Base-by-base conservation (phyloP, 768 basidiomycete species). In the Russula foetens region DNA sequence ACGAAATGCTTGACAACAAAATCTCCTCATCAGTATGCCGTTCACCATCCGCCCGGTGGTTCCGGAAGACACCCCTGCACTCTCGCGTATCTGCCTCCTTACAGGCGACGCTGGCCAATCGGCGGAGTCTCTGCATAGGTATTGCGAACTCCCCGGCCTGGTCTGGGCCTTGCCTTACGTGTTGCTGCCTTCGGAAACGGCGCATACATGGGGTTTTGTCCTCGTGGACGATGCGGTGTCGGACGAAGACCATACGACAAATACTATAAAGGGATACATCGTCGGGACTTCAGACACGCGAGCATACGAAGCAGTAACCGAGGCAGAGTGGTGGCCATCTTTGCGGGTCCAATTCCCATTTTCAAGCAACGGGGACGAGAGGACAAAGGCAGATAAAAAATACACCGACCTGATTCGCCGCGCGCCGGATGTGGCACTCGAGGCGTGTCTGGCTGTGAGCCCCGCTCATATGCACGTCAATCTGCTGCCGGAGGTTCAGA, bases 381-480 rank as follows among this genome's bases (percentile, higher is more conserved):
- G 67, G 39, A 73, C 69, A 26, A 62, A 56, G 19, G 69, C 68
- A 9, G 85, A 87, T 68, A 70, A 71, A 68, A 63, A 51, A 44
- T 79, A 71, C 64, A 73, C 79, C 65, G 58, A 63, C 23, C 63
- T 67, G 26, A 66, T 81, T 52, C 73, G 74, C 59, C 60, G 67
- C 29, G 73, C 72, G 44, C 70, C 71, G 39, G 73, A 70, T 9
- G 79, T 82, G 1, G 70, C 80, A 17, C 59, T 12, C 48, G 79
- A 81, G 9, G 76, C 79, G n/a, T 79, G 79, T 63, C 73, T 88
- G 61, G 72, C 76, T 5, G 87, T 85, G 68, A 84, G 88, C 19
- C 80, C 83, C 12, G 88, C 88, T 9, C 88, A 91, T 71, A 64
- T 91, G 65, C 89, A 92, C 69, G 84, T 91, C 67, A 75, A 92